Base-by-base conservation (phyloP, 2,329 filamentous ascomycete genomes). In the Penicillium concentricum region DNA sequence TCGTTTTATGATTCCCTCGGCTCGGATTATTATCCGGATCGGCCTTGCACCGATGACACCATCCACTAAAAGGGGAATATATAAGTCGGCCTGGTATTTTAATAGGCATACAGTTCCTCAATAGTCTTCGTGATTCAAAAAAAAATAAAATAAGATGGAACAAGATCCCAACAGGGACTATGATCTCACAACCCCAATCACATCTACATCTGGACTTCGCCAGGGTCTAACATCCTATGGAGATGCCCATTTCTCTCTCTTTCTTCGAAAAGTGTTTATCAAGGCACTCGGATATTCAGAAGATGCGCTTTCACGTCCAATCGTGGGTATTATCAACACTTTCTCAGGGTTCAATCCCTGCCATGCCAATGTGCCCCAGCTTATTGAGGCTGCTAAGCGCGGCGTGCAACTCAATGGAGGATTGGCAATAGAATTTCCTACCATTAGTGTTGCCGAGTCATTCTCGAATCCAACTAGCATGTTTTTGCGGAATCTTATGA, bases 191-290 rank as follows among this genome's bases (percentile, higher is more conserved):
- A 76, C 69, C 1, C 80, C 84, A 1, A 81, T 88, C 51, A 65
- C 73, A 24, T 74, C 79, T 39, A 72, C 74, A 32, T 71, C 77
- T 0, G 87, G 87, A 7, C 77, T 90, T 30, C 81, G 86, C 8
- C 84, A 86, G 63, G 85, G 84, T 1, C 79, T 90, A 1, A 82
- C 87, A 3, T 84, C 83, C 0, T 91, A 91, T 63, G 88, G 88
- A 43, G 88, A 91, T 63, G 79, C 87, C 7, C 88, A 90, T 72
- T 91, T 91, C 75, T 88, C 86, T 0, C 80, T 91, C 2, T 91
- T 91, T 67, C 79, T 91, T 0, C 82, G 88, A 34, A 91, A 91
- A 66, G 87, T 87, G 24, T 91, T 91, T 72, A 90, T 91, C 76
- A 91, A 91, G 71, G 87, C 88, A 0, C 78, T 90, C 1, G 88